Evolutionary conservation across 2,329 filamentous ascomycete species (phyloP).

Genomic region (Fonsecaea nubica): DNA sequence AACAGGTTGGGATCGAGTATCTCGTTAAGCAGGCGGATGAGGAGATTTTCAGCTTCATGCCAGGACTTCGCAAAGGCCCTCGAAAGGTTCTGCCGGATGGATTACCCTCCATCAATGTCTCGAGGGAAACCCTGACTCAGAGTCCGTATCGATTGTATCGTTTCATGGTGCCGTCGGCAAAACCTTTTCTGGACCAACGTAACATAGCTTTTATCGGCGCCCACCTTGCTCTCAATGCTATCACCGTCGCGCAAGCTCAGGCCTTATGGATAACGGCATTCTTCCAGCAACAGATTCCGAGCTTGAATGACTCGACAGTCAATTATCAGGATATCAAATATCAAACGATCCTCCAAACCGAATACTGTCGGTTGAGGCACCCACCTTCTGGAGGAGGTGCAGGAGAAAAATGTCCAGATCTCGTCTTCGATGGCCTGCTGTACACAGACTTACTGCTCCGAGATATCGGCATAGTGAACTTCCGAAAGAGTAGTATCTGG

Average conservation of each 20-base stretch:
- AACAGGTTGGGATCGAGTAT: slow-evolving; percentile 31
- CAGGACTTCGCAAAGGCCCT: slow-evolving; percentile 1
- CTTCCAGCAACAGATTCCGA: slow-evolving; percentile 59
- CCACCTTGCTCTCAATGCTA: slow-evolving; percentile 54
- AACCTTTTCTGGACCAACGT: slow-evolving; percentile 29
- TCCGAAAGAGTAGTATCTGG: slow-evolving; percentile 44
- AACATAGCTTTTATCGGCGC: slow-evolving; percentile 59
- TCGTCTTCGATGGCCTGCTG: slow-evolving; percentile 76
- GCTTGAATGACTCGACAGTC: slow-evolving; percentile 38
- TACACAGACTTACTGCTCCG: slow-evolving; percentile 73
- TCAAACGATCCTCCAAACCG: slow-evolving; percentile 68
- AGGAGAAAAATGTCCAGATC: slow-evolving; percentile 68
- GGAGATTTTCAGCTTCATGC: slow-evolving; percentile 48
- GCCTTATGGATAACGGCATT: slow-evolving; percentile 71
- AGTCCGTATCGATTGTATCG: slow-evolving; percentile 45
- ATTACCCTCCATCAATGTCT: slow-evolving; percentile 41
- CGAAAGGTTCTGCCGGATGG: background rate
- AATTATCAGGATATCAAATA: slow-evolving; percentile 51
- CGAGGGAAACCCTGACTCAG: slow-evolving; percentile 3
- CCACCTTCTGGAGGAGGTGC: slow-evolving; percentile 63
- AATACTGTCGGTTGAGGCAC: slow-evolving; percentile 74
- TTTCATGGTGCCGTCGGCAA: slow-evolving; percentile 52
- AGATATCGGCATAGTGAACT: slow-evolving; percentile 67
- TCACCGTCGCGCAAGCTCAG: slow-evolving; percentile 51
- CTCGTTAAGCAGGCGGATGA: slow-evolving; percentile 49